Evolutionary conservation across 495 filamentous ascomycete species (phyloP).

Genomic region (Xylaria venustula): DNA sequence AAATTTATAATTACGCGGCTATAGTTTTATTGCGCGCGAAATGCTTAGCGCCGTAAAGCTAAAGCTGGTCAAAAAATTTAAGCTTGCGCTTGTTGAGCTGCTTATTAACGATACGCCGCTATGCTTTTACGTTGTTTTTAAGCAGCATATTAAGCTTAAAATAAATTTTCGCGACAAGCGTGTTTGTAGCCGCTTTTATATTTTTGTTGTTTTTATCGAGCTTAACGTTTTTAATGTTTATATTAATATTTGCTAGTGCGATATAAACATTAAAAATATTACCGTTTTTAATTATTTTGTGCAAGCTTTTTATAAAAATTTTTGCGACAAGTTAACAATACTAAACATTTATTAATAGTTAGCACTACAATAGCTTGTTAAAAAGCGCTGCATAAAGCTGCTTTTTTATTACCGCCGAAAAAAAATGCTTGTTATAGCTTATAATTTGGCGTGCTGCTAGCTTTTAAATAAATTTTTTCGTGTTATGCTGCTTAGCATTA

Average conservation of each 20-base stretch:
- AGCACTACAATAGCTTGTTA: slow-evolving; percentile 72
- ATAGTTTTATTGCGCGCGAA: slow-evolving; percentile 16
- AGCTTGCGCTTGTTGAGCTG: slow-evolving; percentile 24
- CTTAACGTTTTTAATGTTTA: slow-evolving; percentile 62
- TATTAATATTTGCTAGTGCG: slow-evolving; percentile 84
- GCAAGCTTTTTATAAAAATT: slow-evolving; percentile 66
- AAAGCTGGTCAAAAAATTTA: slow-evolving; percentile 16
- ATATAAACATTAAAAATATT: slow-evolving; percentile 59
- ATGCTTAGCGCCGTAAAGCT: slow-evolving; percentile 30
- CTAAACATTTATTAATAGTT: slow-evolving; percentile 52
- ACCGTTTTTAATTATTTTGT: slow-evolving; percentile 65
- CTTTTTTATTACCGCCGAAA: slow-evolving; percentile 54
- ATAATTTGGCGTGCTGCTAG: slow-evolving; percentile 38
- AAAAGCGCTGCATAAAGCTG: slow-evolving; percentile 61
- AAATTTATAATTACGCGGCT: slow-evolving; percentile 20
- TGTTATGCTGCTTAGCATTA: slow-evolving; percentile 37
- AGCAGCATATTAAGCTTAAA: slow-evolving; percentile 85
- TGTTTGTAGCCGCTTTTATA: slow-evolving; percentile 75
- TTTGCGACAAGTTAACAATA: slow-evolving; percentile 65
- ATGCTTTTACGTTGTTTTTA: slow-evolving; percentile 56
- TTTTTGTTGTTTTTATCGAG: slow-evolving; percentile 69
- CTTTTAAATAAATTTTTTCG: slow-evolving; percentile 42
- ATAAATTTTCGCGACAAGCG: slow-evolving; percentile 75
- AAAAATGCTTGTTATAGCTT: slow-evolving; percentile 39
- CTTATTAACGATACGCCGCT: slow-evolving; percentile 33